These are phyloP conservation scores for Globisporangium polare DNA, from an alignment of 352 stramenopile genomes.

Conservation along the genomic window DNA sequence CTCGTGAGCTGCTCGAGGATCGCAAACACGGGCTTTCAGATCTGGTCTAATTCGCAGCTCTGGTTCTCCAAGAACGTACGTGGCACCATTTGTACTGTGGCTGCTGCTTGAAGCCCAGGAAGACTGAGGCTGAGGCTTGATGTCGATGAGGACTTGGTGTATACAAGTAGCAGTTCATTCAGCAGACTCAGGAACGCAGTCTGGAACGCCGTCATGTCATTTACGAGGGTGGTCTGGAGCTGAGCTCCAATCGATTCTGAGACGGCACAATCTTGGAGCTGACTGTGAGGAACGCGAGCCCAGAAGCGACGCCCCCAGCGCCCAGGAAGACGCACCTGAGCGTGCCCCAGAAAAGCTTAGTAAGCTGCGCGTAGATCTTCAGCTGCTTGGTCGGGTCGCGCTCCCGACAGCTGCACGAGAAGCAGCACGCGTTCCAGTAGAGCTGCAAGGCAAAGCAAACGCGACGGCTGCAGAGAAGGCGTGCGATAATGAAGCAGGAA, in stretches of 20 bases:
- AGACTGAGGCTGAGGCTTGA: constrained; percentile 22
- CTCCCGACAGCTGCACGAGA: constrained; percentile 43
- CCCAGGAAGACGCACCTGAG: constrained; percentile 29
- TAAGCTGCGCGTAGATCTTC: constrained; percentile 45
- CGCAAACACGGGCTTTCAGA: constrained; percentile 39
- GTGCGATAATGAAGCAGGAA: no score
- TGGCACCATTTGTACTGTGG: constrained; percentile 17
- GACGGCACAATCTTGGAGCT: constrained; percentile 26
- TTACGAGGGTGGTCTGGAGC: constrained; percentile 25
- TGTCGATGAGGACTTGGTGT: neutral
- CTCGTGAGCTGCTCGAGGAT: constrained; percentile 30
- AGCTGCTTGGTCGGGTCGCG: constrained; percentile 33
- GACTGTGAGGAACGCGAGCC: constrained; percentile 32
- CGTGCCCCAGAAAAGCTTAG: constrained; percentile 39
- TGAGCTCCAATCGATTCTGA: constrained; percentile 18
- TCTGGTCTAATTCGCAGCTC: constrained; percentile 25
- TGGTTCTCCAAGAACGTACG: constrained; percentile 52
- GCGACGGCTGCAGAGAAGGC: no score
- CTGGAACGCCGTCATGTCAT: constrained; percentile 33
- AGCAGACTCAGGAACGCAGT: constrained; percentile 31
- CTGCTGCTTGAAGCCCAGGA: constrained; percentile 23
- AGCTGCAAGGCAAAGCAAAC: no score
- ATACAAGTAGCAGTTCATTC: constrained; percentile 21
- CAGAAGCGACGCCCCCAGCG: constrained; percentile 17
- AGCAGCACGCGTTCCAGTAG: no score